Base-by-base conservation (phyloP, 2,329 filamentous ascomycete genomes). In the Acarospora socialis region DNA sequence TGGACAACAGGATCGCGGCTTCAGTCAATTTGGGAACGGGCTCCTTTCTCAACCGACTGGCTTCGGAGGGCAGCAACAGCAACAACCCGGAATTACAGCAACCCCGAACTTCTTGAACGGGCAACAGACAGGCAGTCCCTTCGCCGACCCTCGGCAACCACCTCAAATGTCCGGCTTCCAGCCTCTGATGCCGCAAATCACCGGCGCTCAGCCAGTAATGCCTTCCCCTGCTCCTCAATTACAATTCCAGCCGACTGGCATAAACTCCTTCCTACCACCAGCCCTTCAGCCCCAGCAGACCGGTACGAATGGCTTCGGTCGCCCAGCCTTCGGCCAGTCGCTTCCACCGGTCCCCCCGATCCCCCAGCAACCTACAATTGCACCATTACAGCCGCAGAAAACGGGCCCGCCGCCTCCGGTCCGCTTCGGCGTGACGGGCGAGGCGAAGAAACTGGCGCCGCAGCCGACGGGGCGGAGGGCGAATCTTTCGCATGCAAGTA, bases 401-500 rank as follows among this genome's bases (percentile, higher is more conserved):
- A 92, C 82, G 6, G 82, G 82, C 0, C 90, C 90, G 5, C 66
- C 87, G 13, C 90, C 90, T 27, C 74, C 83, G 15, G 77, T 98
- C 12, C 73, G 83, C 37, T 98, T 98, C 53, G 90, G 90, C 22
- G 76, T 92, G 21, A 67, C 71, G 35, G 62, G 66, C 17, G 72
- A 75, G 29, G 62, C 73, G 18, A 83, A 84, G 57, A 90, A 81
- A 55, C 60, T 95, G 46, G 67, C 71, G 38, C 75, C 86, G 18
- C 90, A 95, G 60, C 70, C 83, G 17, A 98, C 90, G 5, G 90
- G 90, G 42, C 67, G 80, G 47, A 75, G 81, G 62, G 90, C 90
- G 35, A 94, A 95, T 54, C 67, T 98, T 44, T 69, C 81, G 32
- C 81, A 92, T 73, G 90, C 90, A 50, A 98, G 87, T 95, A 77